A percentile compares a stretch with the other conserved stretches of the same genome.
phyloP scores from a whole-genome alignment of 345 rosid genomes.

The Raphanus sativus region DNA sequence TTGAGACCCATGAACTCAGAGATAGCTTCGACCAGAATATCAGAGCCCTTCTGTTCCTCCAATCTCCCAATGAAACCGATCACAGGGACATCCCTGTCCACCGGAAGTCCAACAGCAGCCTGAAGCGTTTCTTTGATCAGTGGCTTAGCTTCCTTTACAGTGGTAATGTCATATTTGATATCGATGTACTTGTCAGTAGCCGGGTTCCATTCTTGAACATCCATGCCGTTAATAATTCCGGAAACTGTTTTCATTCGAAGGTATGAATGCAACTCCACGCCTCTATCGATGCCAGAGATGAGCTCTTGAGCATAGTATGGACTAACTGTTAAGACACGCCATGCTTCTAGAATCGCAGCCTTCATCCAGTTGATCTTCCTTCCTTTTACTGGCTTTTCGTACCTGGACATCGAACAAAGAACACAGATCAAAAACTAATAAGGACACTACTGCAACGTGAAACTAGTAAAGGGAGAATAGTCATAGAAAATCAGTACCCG shows the following conservation, averaged over 20 bases:
- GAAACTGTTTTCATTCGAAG: constrained; percentile 58
- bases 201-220: constrained; percentile 97
- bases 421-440: background rate
- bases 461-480: no score
- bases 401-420: constrained; percentile 39
- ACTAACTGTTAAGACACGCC: constrained; percentile 81
- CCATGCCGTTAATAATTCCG: constrained; percentile 91
- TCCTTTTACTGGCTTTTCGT: constrained; percentile 70
- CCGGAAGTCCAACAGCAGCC: constrained; percentile 83
- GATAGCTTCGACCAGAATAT: constrained; percentile 73
- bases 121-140: constrained; percentile 89
- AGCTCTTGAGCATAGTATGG: constrained; percentile 85
- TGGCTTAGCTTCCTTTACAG: constrained; percentile 83
- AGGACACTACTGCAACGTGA: background rate
- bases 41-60: constrained; percentile 98
- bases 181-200: constrained; percentile 68
- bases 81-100: constrained; percentile 76
- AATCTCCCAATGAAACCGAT: constrained; percentile 95
- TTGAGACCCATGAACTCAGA: constrained; percentile 54
- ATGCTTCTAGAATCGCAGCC: constrained; percentile 77
- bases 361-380: constrained; percentile 98
- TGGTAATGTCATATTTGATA: constrained; percentile 63
- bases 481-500: constrained; percentile 46
- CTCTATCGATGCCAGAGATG: constrained; percentile 67
- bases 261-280: constrained; percentile 72